phyloP scores from a whole-genome alignment of 306 rosid genomes.

The Prunus dulcis region DNA sequence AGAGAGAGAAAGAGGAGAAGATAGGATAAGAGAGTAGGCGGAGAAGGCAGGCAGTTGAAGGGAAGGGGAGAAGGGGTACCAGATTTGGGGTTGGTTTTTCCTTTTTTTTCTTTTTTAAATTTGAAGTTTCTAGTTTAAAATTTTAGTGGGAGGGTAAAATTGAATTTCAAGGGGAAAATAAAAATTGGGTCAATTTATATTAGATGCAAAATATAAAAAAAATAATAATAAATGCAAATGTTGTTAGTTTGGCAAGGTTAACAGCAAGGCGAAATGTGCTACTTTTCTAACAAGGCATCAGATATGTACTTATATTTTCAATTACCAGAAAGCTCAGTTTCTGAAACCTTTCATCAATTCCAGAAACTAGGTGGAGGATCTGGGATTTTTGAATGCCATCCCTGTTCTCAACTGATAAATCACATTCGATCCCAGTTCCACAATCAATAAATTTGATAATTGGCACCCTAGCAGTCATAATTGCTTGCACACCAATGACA shows the following conservation, averaged over 20 bases:
- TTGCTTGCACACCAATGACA: slow-evolving; percentile 1
- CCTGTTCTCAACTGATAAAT: slow-evolving; percentile 16
- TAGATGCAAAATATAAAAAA: too few relatives aligned
- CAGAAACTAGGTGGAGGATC: slow-evolving; percentile 2
- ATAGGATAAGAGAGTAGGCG: too few relatives aligned
- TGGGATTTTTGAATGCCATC: slow-evolving; percentile 15
- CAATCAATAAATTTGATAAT: slow-evolving; percentile 9
- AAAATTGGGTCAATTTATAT: background rate
- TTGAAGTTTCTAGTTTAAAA: background rate
- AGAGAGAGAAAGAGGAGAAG: too few relatives aligned
- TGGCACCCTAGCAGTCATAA: slow-evolving; percentile 14
- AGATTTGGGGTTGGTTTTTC: too few relatives aligned
- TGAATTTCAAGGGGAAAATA: background rate
- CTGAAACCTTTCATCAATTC: slow-evolving; percentile 16
- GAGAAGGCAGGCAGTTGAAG: too few relatives aligned
- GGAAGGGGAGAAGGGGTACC: too few relatives aligned
- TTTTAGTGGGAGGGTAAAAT: background rate
- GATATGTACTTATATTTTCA: background rate
- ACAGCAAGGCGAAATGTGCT: background rate
- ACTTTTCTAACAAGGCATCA: background rate
- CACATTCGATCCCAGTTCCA: slow-evolving; percentile 13
- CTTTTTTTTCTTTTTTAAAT: background rate
- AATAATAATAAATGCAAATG: background rate
- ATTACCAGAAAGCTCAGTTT: slow-evolving; percentile 14
- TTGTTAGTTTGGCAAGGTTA: background rate